Conservation (phyloP, 805 yeast species). For the Maudiozyma serrabonitensis region DNA sequence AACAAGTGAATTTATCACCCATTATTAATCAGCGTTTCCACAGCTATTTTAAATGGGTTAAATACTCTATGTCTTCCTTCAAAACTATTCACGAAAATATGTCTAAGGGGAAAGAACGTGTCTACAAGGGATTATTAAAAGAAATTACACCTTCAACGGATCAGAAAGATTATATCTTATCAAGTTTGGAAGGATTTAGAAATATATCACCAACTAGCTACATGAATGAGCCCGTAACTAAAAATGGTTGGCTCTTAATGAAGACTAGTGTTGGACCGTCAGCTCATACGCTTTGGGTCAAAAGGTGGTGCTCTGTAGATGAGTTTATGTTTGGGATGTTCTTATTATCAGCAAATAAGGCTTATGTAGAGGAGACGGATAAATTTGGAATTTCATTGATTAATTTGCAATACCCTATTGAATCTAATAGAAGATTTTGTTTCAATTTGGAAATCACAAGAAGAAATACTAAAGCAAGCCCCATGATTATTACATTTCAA, state of each 20-base stretch:
- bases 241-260: conserved; percentile 80
- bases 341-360: conserved; percentile 50
- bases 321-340: conserved; percentile 76
- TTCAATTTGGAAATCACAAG: conserved; percentile 56
- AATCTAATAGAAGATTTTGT: conserved; percentile 66
- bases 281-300: conserved; percentile 60
- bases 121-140: conserved; percentile 46
- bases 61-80: conserved; percentile 3
- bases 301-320: conserved; percentile 72
- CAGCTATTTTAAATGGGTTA: conserved; percentile 10
- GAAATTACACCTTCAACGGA: conserved; percentile 52
- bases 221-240: conserved; percentile 31
- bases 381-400: conserved; percentile 74
- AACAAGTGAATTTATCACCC: conserved; percentile 5
- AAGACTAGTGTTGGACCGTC: conserved; percentile 49
- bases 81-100: conserved; percentile 29
- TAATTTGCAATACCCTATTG: conserved; percentile 41
- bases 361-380: conserved; percentile 79
- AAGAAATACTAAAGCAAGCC: conserved; percentile 15
- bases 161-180: conserved; percentile 40
- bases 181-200: conserved; percentile 27
- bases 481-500: conserved; percentile 42
- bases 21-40: conserved; percentile 3
- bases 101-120: conserved; percentile 43
- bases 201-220: neutral